Conservation (phyloP, 2,329 filamentous ascomycete genomes). For the Seiridium unicorne region DNA sequence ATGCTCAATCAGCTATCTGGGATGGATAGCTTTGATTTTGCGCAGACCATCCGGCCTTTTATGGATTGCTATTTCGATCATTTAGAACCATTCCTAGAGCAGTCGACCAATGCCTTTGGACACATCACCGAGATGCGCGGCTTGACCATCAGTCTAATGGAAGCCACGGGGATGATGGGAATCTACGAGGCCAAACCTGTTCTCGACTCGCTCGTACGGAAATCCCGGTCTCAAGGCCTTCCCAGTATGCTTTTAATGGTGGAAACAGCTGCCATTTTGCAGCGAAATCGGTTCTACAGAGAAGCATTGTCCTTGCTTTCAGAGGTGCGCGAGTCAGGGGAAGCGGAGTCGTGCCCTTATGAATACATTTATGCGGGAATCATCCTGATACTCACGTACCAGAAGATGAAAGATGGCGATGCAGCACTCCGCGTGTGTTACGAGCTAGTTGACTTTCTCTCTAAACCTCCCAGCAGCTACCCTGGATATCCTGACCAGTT, state of each 20-base stretch:
- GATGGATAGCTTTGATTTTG: slow-evolving; percentile 7
- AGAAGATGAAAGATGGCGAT: slow-evolving; percentile 3
- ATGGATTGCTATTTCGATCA: slow-evolving; percentile 13
- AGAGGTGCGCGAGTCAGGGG: background rate
- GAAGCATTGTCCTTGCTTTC: background rate
- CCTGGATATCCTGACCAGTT: too few species aligned
- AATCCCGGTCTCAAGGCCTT: background rate
- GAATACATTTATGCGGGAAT: slow-evolving; percentile 6
- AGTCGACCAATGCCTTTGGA: background rate
- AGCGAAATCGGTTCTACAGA: background rate
- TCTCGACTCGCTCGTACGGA: background rate
- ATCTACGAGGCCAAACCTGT: slow-evolving; percentile 7
- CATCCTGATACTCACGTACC: background rate
- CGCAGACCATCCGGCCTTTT: background rate
- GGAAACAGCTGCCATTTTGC: slow-evolving; percentile 2
- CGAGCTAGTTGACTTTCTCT: slow-evolving; percentile 6
- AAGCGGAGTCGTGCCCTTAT: background rate
- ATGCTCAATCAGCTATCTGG: background rate
- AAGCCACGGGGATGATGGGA: slow-evolving; percentile 10
- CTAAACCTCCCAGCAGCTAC: background rate
- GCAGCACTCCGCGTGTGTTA: background rate
- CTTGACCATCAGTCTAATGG: slow-evolving; percentile 9
- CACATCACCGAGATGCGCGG: slow-evolving; percentile 7
- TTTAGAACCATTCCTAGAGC: slow-evolving; percentile 7
- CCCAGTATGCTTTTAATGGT: slow-evolving; percentile 2